phyloP scores from a whole-genome alignment of 2,329 filamentous ascomycete genomes.

The Fusarium secorum region DNA sequence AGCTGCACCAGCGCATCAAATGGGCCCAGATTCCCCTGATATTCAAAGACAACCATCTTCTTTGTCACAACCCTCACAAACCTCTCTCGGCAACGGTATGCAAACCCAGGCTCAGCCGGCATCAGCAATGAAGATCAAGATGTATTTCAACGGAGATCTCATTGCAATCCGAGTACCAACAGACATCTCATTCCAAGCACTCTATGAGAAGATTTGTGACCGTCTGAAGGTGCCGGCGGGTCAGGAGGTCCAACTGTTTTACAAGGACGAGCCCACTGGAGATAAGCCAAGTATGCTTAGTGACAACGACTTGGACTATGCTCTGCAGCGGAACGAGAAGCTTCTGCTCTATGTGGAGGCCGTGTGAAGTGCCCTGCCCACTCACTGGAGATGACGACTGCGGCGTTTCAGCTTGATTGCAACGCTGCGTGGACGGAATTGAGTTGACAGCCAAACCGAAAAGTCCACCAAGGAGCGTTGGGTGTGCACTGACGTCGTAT shows the following conservation, averaged over 20 bases:
- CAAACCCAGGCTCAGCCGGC: constrained; percentile 48
- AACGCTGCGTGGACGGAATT: constrained; percentile 15
- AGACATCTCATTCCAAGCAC: constrained; percentile 78
- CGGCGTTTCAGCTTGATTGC: constrained; percentile 34
- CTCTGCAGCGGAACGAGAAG: constrained; percentile 86
- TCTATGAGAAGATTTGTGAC: constrained; percentile 86
- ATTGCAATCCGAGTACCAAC: constrained; percentile 89
- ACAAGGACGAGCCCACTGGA: constrained; percentile 83
- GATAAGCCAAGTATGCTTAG: constrained; percentile 78
- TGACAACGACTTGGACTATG: constrained; percentile 81
- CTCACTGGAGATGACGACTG: constrained; percentile 13
- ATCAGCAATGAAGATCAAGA: constrained; percentile 86
- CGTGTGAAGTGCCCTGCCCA: constrained; percentile 45
- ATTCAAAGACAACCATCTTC: constrained; percentile 40
- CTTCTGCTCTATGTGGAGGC: constrained; percentile 77
- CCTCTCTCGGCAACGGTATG: constrained; percentile 57
- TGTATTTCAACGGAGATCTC: constrained; percentile 90
- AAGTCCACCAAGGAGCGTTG: constrained; percentile 11
- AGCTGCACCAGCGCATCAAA: constrained; percentile 54
- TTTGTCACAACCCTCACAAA: constrained; percentile 54
- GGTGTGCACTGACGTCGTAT: constrained; percentile 1
- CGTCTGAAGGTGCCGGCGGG: constrained; percentile 75
- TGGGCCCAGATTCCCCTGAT: constrained; percentile 45
- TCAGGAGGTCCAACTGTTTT: constrained; percentile 80
- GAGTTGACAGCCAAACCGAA: constrained; percentile 17